Evolutionary conservation across 768 basidiomycete species (phyloP).

Genomic region (Tulasnella sp.): DNA sequence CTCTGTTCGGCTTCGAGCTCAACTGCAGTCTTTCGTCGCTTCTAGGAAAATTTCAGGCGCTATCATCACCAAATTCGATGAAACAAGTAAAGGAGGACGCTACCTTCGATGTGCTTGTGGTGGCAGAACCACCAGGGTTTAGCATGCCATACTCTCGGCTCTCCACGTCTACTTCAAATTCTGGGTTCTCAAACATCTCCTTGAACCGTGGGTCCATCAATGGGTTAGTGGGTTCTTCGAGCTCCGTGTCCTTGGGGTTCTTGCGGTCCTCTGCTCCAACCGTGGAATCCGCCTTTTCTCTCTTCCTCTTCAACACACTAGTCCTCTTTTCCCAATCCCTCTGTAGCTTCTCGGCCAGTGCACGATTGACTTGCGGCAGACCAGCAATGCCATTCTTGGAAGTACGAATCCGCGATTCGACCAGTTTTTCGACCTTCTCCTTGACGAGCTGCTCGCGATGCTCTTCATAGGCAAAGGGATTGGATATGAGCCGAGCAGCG

Average conservation of each 20-base stretch:
- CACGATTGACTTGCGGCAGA: constrained; percentile 75
- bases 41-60: constrained; percentile 38
- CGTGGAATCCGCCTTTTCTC: constrained; percentile 46
- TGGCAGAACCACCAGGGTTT: constrained; percentile 79
- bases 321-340: constrained; percentile 42
- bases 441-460: constrained; percentile 86
- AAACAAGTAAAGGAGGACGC: background rate
- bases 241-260: constrained; percentile 41
- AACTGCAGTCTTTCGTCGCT: constrained; percentile 70
- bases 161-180: constrained; percentile 88
- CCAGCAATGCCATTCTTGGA: constrained; percentile 56
- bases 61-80: background rate
- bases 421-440: constrained; percentile 90
- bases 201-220: constrained; percentile 89
- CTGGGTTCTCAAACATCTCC: constrained; percentile 86
- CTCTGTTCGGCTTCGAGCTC: constrained; percentile 90
- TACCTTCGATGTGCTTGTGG: constrained; percentile 44
- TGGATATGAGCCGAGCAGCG: constrained; percentile 91
- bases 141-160: constrained; percentile 89
- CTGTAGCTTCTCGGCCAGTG: constrained; percentile 79
- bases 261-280: constrained; percentile 48
- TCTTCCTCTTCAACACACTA: constrained; percentile 35
- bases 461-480: constrained; percentile 94
- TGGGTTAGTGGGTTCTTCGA: constrained; percentile 47
- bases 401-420: constrained; percentile 88